These are phyloP conservation scores for Chaetothyriales sp. DNA, from an alignment of 2,329 filamentous ascomycete genomes.

Conservation along the genomic window DNA sequence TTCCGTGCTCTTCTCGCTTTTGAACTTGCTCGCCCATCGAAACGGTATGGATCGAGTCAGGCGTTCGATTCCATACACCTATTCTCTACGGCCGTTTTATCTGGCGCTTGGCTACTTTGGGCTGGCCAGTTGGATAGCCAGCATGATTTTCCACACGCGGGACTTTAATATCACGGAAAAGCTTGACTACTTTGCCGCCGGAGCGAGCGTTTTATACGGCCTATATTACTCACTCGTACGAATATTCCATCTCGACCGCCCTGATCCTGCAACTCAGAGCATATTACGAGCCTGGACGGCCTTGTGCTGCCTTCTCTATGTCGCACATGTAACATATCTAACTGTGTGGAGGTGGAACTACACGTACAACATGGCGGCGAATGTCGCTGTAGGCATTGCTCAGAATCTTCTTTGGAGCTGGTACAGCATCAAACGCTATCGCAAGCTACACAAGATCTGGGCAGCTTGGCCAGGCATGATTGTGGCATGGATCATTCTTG, in stretches of 20 bases:
- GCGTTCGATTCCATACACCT: slow-evolving; percentile 54
- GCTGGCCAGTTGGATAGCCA: slow-evolving; percentile 71
- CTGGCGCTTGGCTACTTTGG: slow-evolving; percentile 66
- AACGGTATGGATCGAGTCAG: slow-evolving; percentile 60
- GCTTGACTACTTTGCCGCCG: slow-evolving; percentile 90
- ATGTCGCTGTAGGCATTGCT: slow-evolving; percentile 65
- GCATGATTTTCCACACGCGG: slow-evolving; percentile 80
- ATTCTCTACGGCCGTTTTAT: slow-evolving; percentile 71
- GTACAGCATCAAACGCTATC: slow-evolving; percentile 66
- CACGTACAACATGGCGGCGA: slow-evolving; percentile 94
- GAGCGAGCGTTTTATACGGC: slow-evolving; percentile 78
- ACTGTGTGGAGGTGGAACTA: slow-evolving; percentile 86
- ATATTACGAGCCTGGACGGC: slow-evolving; percentile 62
- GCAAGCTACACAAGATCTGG: slow-evolving; percentile 60
- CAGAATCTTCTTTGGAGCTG: slow-evolving; percentile 76
- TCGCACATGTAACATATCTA: slow-evolving; percentile 67
- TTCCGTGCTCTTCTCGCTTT: slow-evolving; percentile 79
- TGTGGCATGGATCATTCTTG: slow-evolving; percentile 79
- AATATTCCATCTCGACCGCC: slow-evolving; percentile 65
- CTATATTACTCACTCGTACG: slow-evolving; percentile 73
- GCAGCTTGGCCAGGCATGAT: slow-evolving; percentile 79
- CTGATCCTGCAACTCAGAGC: slow-evolving; percentile 35
- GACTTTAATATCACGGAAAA: slow-evolving; percentile 82
- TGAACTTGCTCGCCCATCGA: slow-evolving; percentile 80
- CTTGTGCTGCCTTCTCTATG: slow-evolving; percentile 58